Evolutionary conservation across 148 eudicot species (phyloP).

Genomic region (Beta vulgaris): DNA sequence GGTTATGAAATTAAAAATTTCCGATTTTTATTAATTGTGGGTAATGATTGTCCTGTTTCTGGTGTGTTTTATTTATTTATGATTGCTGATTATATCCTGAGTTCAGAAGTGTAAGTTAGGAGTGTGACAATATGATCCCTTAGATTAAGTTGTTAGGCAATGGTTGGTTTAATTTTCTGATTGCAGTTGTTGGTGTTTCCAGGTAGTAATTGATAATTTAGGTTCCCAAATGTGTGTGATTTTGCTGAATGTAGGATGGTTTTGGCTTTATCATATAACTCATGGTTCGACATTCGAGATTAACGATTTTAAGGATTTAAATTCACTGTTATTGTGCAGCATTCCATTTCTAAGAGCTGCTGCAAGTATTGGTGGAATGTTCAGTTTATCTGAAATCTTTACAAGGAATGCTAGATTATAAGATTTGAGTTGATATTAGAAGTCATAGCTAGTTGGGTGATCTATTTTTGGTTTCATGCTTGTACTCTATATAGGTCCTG

Average conservation of each 20-base stretch:
- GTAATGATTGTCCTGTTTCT: neutral
- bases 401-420: neutral
- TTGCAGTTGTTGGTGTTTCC: neutral
- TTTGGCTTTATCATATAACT: neutral
- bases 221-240: neutral
- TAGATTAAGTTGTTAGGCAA: too few species aligned
- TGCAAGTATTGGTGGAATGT: neutral
- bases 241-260: neutral
- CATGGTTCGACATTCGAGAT: too few species aligned
- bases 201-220: neutral
- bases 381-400: neutral
- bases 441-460: neutral
- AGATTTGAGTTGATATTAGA: neutral
- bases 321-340: neutral
- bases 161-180: neutral
- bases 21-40: neutral
- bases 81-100: neutral
- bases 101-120: neutral
- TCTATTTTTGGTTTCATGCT: neutral
- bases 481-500: constrained; percentile 49
- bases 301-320: neutral
- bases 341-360: neutral
- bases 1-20: neutral
- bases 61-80: too few species aligned
- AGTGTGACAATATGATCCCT: neutral